phyloP scores from a whole-genome alignment of 768 basidiomycete genomes.

The Boletus rex-veris region DNA sequence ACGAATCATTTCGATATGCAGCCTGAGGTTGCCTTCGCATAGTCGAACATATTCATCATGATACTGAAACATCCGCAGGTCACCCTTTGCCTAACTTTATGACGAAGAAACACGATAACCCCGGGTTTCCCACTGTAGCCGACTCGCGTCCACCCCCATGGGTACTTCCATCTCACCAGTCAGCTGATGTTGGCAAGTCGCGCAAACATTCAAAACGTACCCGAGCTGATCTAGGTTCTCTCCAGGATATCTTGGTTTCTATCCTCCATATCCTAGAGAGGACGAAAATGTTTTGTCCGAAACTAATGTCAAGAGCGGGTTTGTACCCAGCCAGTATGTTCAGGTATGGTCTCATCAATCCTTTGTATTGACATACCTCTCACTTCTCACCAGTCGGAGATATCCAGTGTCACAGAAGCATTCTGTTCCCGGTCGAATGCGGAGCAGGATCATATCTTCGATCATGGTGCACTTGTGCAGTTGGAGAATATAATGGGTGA shows the following conservation, averaged over 20 bases:
- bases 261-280: slow-evolving; percentile 70
- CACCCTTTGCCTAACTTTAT: no score
- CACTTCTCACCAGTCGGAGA: slow-evolving; percentile 22
- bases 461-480: slow-evolving; percentile 50
- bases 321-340: slow-evolving; percentile 50
- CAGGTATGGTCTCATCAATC: slow-evolving; percentile 42
- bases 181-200: slow-evolving; percentile 65
- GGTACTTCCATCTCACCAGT: slow-evolving; percentile 63
- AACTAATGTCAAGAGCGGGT: slow-evolving; percentile 63
- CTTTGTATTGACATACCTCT: neutral
- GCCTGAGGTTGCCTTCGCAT: no score
- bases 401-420: slow-evolving; percentile 10
- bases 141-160: slow-evolving; percentile 68
- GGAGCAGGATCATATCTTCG: slow-evolving; percentile 45
- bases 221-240: neutral
- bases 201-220: neutral
- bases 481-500: slow-evolving; percentile 77
- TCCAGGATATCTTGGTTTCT: slow-evolving; percentile 71
- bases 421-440: slow-evolving; percentile 12
- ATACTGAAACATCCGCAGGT: no score
- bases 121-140: slow-evolving; percentile 18
- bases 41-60: no score
- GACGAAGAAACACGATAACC: no score
- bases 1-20: no score
- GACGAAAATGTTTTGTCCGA: slow-evolving; percentile 73